Conservation (phyloP, 805 yeast genomes). For the Ogataea salicorniae region DNA sequence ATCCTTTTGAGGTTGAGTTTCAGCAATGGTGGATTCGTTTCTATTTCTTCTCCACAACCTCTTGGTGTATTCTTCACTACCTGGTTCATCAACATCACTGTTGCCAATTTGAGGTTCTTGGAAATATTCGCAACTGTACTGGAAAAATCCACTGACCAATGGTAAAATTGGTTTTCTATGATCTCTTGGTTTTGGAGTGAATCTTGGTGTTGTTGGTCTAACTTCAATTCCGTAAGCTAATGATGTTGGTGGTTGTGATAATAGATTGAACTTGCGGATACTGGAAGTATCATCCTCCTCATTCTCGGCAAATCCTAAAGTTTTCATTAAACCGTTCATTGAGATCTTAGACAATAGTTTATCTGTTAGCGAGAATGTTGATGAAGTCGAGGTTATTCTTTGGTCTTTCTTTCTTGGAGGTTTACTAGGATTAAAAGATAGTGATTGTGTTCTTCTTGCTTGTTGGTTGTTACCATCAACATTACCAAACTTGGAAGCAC, state of each 20-base stretch:
- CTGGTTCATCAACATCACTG: slow-evolving; percentile 84
- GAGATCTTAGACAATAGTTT: slow-evolving; percentile 17
- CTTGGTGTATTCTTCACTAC: slow-evolving; percentile 77
- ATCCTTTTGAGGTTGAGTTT: slow-evolving; percentile 86
- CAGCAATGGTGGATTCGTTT: slow-evolving; percentile 79
- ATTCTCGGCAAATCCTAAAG: slow-evolving; percentile 19
- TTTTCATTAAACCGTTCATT: slow-evolving; percentile 17
- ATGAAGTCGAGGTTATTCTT: slow-evolving; percentile 20
- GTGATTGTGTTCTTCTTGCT: slow-evolving; percentile 23
- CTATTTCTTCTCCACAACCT: slow-evolving; percentile 86
- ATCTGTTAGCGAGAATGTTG: slow-evolving; percentile 19
- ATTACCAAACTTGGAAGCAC: slow-evolving; percentile 1
- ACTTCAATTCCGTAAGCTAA: slow-evolving; percentile 39
- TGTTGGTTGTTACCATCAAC: background rate
- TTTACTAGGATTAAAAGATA: slow-evolving; percentile 12
- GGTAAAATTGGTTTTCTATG: slow-evolving; percentile 45
- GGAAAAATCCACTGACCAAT: slow-evolving; percentile 58
- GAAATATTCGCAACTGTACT: slow-evolving; percentile 82
- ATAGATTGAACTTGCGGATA: slow-evolving; percentile 19
- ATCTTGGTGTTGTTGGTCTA: slow-evolving; percentile 56
- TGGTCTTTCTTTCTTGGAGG: slow-evolving; percentile 1
- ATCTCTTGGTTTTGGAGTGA: slow-evolving; percentile 28
- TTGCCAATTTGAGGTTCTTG: slow-evolving; percentile 93
- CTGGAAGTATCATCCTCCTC: slow-evolving; percentile 19
- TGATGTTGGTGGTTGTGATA: slow-evolving; percentile 24